phyloP scores from a whole-genome alignment of 345 rosid species.

The Adansonia digitata region DNA sequence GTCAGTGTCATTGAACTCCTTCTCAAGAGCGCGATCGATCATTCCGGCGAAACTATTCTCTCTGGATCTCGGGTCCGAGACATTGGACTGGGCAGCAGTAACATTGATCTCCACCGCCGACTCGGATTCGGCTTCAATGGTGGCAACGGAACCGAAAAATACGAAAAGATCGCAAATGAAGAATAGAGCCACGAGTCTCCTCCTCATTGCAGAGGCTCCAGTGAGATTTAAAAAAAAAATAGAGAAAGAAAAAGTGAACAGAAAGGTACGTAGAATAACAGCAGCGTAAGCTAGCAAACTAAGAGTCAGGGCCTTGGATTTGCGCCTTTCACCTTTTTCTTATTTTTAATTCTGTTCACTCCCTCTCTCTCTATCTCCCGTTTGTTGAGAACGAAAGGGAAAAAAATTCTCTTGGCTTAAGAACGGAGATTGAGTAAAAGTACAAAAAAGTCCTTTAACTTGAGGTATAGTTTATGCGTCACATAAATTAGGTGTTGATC shows the following conservation, averaged over 20 bases:
- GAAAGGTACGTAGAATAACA: background rate
- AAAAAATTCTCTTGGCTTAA: slow-evolving; percentile 12
- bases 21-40: slow-evolving; percentile 82
- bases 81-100: slow-evolving; percentile 33
- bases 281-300: background rate
- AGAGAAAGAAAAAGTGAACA: background rate
- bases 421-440: background rate
- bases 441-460: slow-evolving; percentile 2
- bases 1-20: slow-evolving; percentile 86
- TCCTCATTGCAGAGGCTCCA: slow-evolving; percentile 23
- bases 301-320: slow-evolving; percentile 2
- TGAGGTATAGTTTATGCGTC: background rate
- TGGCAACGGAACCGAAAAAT: slow-evolving; percentile 24
- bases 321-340: slow-evolving; percentile 10
- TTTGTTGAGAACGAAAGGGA: slow-evolving; percentile 30
- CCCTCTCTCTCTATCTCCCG: slow-evolving; percentile 18
- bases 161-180: slow-evolving; percentile 36
- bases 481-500: background rate
- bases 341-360: background rate
- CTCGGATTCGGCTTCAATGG: slow-evolving; percentile 25
- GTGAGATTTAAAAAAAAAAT: background rate
- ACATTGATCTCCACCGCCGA: slow-evolving; percentile 35
- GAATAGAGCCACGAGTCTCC: slow-evolving; percentile 20
- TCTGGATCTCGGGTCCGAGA: slow-evolving; percentile 43
- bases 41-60: slow-evolving; percentile 80